Evolutionary conservation across 2,329 filamentous ascomycete species (phyloP).

Genomic region (Apiospora koreana): DNA sequence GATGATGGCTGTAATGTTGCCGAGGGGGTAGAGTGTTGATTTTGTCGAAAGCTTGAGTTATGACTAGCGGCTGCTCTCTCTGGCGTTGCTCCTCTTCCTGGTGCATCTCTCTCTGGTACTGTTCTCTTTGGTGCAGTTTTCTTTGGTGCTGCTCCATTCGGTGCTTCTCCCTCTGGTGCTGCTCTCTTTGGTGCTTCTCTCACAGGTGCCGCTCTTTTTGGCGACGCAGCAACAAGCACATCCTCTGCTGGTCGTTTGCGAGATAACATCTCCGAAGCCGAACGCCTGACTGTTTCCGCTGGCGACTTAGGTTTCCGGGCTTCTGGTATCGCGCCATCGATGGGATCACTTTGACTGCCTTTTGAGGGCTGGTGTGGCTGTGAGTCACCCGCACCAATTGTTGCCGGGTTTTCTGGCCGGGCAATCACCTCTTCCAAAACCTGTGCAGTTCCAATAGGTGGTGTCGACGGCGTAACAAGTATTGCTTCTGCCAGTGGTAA

Average conservation of each 20-base stretch:
- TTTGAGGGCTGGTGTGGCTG: not conserved
- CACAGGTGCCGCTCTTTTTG: not conserved
- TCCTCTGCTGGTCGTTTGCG: constrained; percentile 17
- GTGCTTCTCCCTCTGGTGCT: no score
- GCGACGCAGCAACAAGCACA: not conserved
- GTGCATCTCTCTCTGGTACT: not conserved
- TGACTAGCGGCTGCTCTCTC: not conserved
- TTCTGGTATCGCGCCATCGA: constrained; percentile 8
- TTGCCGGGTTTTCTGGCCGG: not conserved
- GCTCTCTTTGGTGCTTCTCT: not conserved
- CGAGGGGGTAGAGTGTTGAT: not conserved
- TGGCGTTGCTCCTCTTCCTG: no score
- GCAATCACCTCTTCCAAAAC: not conserved
- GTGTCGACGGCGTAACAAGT: not conserved
- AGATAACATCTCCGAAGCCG: constrained; percentile 17
- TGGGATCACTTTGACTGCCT: constrained; percentile 6
- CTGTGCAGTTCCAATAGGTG: not conserved
- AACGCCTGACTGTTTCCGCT: constrained; percentile 1
- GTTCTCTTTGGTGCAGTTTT: not conserved
- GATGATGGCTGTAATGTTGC: constrained; percentile 12
- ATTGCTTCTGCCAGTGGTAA: not conserved
- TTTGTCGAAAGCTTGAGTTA: not conserved
- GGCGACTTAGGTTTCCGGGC: constrained; percentile 3
- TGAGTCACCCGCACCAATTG: not conserved
- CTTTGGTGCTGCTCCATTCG: no score